These are phyloP conservation scores for Sungouiella blattae DNA, from an alignment of 805 yeast species.

Conservation along the genomic window DNA sequence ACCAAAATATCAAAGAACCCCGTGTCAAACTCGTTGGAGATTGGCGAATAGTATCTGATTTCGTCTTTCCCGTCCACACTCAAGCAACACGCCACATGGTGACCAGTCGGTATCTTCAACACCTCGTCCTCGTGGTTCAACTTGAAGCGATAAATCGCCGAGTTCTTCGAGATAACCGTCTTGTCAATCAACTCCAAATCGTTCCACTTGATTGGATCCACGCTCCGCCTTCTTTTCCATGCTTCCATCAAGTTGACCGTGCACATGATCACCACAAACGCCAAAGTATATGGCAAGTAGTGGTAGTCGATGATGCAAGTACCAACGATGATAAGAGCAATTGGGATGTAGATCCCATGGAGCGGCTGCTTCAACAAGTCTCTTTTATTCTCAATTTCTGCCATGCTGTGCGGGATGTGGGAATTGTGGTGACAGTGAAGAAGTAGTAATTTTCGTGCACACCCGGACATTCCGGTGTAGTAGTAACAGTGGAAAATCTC, in stretches of 20 bases:
- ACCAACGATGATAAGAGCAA: conserved; percentile 58
- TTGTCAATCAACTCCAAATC: conserved; percentile 69
- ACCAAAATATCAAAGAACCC: conserved; percentile 77
- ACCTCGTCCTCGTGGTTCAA: conserved; percentile 58
- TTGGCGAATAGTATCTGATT: conserved; percentile 72
- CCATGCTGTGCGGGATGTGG: too few relatives aligned
- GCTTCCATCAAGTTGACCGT: conserved; percentile 35
- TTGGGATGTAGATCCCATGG: conserved; percentile 75
- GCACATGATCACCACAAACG: conserved; percentile 33
- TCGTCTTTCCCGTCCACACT: conserved; percentile 48
- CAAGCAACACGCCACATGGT: conserved; percentile 62
- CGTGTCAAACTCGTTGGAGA: conserved; percentile 62
- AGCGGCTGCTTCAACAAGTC: conserved; percentile 65
- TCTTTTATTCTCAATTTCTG: conserved; percentile 34
- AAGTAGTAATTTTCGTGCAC: neutral
- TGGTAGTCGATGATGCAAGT: conserved; percentile 49
- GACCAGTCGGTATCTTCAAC: conserved; percentile 69
- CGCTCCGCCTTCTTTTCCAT: conserved; percentile 41
- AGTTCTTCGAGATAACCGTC: conserved; percentile 65
- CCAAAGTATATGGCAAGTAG: conserved; percentile 45
- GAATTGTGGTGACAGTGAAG: neutral
- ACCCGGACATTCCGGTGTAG: conserved; percentile 1
- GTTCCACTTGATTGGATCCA: conserved; percentile 54
- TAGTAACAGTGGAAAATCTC: too few relatives aligned
- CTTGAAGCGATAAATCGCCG: conserved; percentile 73